Evolutionary conservation across 345 rosid genomes (phyloP).

Genomic region (Turnera subulata): DNA sequence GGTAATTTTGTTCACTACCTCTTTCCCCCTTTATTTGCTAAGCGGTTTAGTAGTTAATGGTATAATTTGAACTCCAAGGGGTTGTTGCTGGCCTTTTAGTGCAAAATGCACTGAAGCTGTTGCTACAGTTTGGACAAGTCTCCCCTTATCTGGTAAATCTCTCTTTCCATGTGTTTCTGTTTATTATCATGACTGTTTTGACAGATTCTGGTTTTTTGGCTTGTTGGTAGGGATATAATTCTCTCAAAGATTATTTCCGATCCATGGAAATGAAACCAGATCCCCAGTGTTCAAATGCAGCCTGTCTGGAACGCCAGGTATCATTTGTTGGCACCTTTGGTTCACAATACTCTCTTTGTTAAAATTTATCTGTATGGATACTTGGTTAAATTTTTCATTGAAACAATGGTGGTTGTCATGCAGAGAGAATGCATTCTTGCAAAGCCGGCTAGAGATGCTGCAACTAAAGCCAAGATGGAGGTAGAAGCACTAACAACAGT

Average conservation of each 20-base stretch:
- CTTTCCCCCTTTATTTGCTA: background rate
- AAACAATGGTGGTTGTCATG: conserved; percentile 18
- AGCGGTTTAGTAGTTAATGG: conserved; percentile 4
- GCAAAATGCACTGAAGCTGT: conserved; percentile 81
- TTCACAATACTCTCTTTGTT: background rate
- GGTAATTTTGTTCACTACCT: conserved; percentile 36
- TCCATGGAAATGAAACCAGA: conserved; percentile 96
- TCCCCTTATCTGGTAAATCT: conserved; percentile 79
- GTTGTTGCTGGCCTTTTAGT: conserved; percentile 94
- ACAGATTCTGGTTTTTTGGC: conserved; percentile 13
- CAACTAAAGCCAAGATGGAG: conserved; percentile 82
- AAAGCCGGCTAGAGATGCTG: conserved; percentile 87
- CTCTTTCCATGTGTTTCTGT: conserved; percentile 5
- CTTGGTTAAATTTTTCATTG: conserved; percentile 14
- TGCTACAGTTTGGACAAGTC: conserved; percentile 79
- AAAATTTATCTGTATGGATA: conserved; percentile 9
- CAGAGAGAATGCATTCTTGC: conserved; percentile 73
- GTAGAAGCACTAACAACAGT: conserved; percentile 42
- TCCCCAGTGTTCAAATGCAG: conserved; percentile 86
- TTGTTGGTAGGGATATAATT: conserved; percentile 75
- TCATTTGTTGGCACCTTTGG: conserved; percentile 13
- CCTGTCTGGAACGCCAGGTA: conserved; percentile 93
- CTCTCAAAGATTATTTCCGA: conserved; percentile 93
- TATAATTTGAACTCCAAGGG: conserved; percentile 51
- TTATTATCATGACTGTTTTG: conserved; percentile 6